Base-by-base conservation (phyloP, 192 early-diverging fungal genomes). In the Linnemannia exigua region DNA sequence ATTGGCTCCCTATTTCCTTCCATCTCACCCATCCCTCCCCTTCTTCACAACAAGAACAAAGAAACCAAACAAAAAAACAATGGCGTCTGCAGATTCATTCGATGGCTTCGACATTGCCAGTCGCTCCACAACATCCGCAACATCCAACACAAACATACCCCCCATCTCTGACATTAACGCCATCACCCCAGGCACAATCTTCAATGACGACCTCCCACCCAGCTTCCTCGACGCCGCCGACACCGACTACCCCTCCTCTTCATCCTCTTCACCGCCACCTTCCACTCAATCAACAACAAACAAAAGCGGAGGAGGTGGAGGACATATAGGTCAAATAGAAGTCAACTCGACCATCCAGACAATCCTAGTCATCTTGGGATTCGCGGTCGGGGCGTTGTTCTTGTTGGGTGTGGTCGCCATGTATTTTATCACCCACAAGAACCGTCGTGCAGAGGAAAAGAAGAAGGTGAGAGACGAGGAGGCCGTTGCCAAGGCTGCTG, bases 311-410 rank as follows among this genome's bases (percentile, higher is more conserved):
- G 28, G 31, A 20, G 28, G 33, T 52, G 28, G 50, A 14, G 52
- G 41, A 1, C 28, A 70, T 20, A 35, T 50, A 6, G 58, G 58
- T 15, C 51, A 79, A 11, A 75, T 75, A 31, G 72, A 79, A 75
- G 76, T 75, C 48, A 80, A 69, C 44, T 52, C 84, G 5, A 79
- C 77, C 12, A 76, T 77, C 44, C 74, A 80, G n/a, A 77, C 78
- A 0, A 36, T 86, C 0, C 33, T 79, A 5, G 71, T 86, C 5
- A 25, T 75, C 1, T n/a, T 86, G 48, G 84, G 84, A 1, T 58
- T 86, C 44, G 48, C 52, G 61, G 78, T 86, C 38, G 84, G 74
- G 5, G 79, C 66, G 8, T 25, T 86, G 25, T 80, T 86, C 38
- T 25, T 86, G 48, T 44, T 79, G 17, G 78, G 77, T 31, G 66